Conservation (phyloP, 73 alveolate species). For the Tetrahymena borealis region DNA sequence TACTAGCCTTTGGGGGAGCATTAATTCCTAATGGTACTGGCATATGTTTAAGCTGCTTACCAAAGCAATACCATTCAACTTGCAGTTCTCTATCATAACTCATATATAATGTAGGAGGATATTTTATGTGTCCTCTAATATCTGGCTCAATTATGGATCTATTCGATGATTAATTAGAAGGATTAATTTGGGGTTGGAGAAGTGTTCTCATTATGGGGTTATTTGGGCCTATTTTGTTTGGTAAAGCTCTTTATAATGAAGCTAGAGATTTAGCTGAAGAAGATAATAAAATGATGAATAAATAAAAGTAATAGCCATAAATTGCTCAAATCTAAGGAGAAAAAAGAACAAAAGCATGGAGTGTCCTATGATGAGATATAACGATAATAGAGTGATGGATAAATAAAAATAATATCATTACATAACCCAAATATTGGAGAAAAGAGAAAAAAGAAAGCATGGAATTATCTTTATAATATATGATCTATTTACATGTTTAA, state of each 20-base stretch:
- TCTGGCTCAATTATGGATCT: conserved; percentile 87
- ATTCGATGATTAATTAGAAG: conserved; percentile 67
- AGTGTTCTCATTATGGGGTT: conserved; percentile 67
- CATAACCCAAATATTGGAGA: background rate
- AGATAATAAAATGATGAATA: background rate
- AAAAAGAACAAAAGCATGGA: background rate
- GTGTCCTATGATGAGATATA: background rate
- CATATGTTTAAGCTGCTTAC: conserved; percentile 67
- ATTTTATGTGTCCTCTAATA: conserved; percentile 77
- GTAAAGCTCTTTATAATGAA: background rate
- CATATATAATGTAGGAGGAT: conserved; percentile 79
- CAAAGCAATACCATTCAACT: conserved; percentile 80
- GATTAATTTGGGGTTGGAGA: conserved; percentile 91
- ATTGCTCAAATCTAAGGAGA: background rate
- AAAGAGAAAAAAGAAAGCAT: background rate
- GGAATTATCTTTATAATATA: too few relatives aligned
- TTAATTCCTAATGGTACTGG: conserved; percentile 88
- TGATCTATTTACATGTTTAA: too few relatives aligned
- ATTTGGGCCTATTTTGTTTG: conserved; percentile 54
- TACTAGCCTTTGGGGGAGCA: conserved; percentile 89
- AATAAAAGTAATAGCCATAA: background rate
- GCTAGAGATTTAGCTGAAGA: background rate
- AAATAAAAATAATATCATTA: too few relatives aligned
- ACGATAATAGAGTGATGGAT: background rate
- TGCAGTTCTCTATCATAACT: conserved; percentile 72